These are phyloP conservation scores for Malassezia furfur DNA, from an alignment of 1,284 basidiomycete species.

Conservation along the genomic window DNA sequence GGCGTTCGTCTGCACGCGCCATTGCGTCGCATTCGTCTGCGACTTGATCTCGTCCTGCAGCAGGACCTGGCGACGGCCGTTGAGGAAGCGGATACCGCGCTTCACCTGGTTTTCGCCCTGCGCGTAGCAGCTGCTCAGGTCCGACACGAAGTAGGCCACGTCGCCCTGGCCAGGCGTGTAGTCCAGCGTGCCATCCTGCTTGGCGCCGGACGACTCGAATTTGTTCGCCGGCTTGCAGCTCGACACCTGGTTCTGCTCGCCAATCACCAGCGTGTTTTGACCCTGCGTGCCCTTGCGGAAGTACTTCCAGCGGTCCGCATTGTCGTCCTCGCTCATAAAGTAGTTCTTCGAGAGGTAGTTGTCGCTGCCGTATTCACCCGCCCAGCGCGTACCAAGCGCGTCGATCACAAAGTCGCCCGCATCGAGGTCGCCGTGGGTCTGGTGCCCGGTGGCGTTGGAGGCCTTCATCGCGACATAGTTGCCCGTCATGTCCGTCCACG, in stretches of 20 bases:
- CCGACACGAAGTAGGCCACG: conserved; percentile 71
- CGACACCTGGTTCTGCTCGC: conserved; percentile 70
- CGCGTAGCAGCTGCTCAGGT: conserved; percentile 72
- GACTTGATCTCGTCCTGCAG: conserved; percentile 50
- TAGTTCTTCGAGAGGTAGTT: conserved; percentile 59
- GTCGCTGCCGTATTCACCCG: conserved; percentile 82
- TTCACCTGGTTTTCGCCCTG: conserved; percentile 57
- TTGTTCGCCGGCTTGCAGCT: conserved; percentile 57
- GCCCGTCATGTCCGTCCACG: conserved; percentile 80
- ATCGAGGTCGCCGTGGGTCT: conserved; percentile 89
- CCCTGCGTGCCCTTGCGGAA: conserved; percentile 94
- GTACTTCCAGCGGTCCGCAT: conserved; percentile 38
- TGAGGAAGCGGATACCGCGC: conserved; percentile 79
- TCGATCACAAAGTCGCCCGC: conserved; percentile 89
- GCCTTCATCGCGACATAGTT: conserved; percentile 81
- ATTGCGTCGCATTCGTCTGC: conserved; percentile 55
- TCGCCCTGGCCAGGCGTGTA: conserved; percentile 59
- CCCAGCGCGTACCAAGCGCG: conserved; percentile 87
- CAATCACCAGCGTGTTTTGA: conserved; percentile 84
- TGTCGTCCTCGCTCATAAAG: conserved; percentile 35
- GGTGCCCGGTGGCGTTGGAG: conserved; percentile 60
- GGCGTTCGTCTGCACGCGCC: conserved; percentile 93
- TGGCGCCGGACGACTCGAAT: conserved; percentile 57
- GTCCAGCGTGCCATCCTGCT: conserved; percentile 64
- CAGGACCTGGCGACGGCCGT: conserved; percentile 79